phyloP scores from a whole-genome alignment of 116 monocot genomes.

The Iris pallida region DNA sequence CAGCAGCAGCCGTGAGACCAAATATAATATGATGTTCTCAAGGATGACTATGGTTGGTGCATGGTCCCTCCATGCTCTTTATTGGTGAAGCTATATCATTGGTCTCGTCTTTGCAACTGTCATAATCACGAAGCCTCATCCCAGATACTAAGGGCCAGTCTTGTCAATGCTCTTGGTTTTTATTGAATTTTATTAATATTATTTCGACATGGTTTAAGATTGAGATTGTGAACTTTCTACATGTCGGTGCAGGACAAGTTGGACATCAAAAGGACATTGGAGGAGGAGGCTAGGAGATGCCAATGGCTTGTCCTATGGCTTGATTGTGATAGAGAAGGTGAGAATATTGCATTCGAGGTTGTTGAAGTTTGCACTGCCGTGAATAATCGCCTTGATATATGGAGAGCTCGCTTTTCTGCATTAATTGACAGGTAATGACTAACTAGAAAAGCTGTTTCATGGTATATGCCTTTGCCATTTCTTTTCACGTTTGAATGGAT shows the following conservation, averaged over 20 bases:
- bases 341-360: conserved; percentile 98
- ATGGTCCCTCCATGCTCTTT: no score
- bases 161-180: neutral
- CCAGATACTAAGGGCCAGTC: no score
- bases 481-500: neutral
- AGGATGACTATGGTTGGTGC: no score
- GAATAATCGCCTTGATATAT: conserved; percentile 64
- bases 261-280: conserved; percentile 85
- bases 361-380: conserved; percentile 76
- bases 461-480: neutral
- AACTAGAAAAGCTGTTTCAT: neutral
- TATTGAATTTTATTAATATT: neutral
- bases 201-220: neutral
- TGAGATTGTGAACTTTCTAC: neutral
- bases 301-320: conserved; percentile 97
- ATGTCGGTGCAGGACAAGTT: conserved; percentile 66
- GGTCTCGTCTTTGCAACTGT: no score
- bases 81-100: no score
- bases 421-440: conserved; percentile 68
- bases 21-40: no score
- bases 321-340: conserved; percentile 97
- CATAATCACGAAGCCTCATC: no score
- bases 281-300: conserved; percentile 87
- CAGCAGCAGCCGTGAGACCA: no score
- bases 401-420: conserved; percentile 96